Percentiles rank a stretch among this genome's conserved stretches.
phyloP scores from a whole-genome alignment of 2,329 filamentous ascomycete genomes.

The Penicillium sp. region DNA sequence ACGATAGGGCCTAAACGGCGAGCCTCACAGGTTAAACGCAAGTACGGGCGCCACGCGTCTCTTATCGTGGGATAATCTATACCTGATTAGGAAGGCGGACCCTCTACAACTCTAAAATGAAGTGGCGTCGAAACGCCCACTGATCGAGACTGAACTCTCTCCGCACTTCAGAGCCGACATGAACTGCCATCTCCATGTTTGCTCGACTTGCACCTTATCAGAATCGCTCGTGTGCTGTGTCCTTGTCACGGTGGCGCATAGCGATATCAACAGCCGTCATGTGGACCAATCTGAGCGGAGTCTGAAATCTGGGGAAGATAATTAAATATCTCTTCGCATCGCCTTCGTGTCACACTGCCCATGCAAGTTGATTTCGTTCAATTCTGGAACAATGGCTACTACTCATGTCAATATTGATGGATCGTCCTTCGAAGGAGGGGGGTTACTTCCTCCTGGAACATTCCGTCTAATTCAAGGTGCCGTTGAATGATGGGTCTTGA shows the following conservation, averaged over 20 bases:
- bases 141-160: constrained; percentile 1
- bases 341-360: neutral
- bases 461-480: constrained; percentile 35
- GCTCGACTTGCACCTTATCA: neutral
- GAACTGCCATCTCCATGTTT: neutral
- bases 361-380: neutral
- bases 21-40: neutral
- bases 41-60: neutral
- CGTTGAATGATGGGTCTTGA: neutral
- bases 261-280: constrained; percentile 10
- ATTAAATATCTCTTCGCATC: constrained; percentile 20
- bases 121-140: constrained; percentile 1
- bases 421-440: constrained; percentile 10
- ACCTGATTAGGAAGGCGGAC: constrained; percentile 32
- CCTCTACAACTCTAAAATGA: constrained; percentile 8
- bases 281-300: constrained; percentile 10
- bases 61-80: neutral
- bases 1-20: neutral
- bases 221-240: neutral
- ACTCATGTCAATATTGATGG: constrained; percentile 1
- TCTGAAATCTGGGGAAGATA: neutral
- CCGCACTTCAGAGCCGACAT: constrained; percentile 10
- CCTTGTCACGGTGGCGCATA: constrained; percentile 9
- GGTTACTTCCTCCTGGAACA: constrained; percentile 32
- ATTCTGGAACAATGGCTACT: neutral